phyloP scores from a whole-genome alignment of 495 filamentous ascomycete genomes.

The Neurospora pannonica region DNA sequence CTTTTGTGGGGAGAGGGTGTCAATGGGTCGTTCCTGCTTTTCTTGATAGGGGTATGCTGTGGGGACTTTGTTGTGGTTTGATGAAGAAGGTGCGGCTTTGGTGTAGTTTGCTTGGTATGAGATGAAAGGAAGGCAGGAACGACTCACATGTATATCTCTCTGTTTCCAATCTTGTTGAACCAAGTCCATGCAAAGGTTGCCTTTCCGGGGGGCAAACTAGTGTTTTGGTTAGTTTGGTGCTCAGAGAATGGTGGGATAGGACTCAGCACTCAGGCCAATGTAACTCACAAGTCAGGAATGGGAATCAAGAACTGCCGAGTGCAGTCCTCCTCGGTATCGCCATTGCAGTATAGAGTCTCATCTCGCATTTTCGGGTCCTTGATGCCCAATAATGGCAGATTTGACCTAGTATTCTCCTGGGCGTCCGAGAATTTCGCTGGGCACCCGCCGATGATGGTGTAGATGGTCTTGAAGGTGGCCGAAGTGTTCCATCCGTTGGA shows the following conservation, averaged over 20 bases:
- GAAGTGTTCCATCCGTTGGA: constrained; percentile 29
- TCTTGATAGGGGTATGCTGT: too few species aligned
- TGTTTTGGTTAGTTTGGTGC: not conserved
- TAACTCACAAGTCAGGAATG: constrained; percentile 15
- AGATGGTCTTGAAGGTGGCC: constrained; percentile 54
- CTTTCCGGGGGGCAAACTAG: constrained; percentile 16
- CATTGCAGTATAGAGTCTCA: too few species aligned
- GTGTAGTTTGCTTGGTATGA: too few species aligned
- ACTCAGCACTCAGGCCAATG: too few species aligned
- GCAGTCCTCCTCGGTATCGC: constrained; percentile 5
- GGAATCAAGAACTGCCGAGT: constrained; percentile 17
- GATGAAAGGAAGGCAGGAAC: not conserved
- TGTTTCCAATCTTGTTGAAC: constrained; percentile 48
- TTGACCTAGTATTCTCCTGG: too few species aligned
- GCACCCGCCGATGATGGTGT: constrained; percentile 62
- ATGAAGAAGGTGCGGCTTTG: too few species aligned
- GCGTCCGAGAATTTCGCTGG: constrained; percentile 18
- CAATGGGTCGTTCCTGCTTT: too few species aligned
- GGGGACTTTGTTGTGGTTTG: too few species aligned
- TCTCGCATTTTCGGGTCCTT: too few species aligned
- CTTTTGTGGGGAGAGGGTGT: not conserved
- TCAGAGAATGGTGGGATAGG: too few species aligned
- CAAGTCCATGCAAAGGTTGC: constrained; percentile 50
- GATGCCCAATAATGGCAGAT: too few species aligned
- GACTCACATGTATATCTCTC: constrained; percentile 47